Percentiles rank a stretch among this genome's conserved stretches.
These are phyloP conservation scores for Fusarium oligoseptatum DNA, from an alignment of 2,329 filamentous ascomycete genomes.

Conservation along the genomic window DNA sequence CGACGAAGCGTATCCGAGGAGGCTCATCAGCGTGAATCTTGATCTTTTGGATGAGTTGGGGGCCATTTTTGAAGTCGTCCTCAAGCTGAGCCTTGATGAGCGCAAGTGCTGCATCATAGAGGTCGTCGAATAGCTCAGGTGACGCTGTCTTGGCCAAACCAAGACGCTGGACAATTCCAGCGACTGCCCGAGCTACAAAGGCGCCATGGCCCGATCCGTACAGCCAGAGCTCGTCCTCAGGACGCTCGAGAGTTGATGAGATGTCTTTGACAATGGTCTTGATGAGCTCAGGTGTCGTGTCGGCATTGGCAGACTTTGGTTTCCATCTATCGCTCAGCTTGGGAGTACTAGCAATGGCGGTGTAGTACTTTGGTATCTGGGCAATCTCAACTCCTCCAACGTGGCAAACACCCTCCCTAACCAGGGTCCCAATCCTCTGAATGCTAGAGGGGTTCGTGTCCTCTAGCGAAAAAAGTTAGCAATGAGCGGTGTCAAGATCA, in stretches of 20 bases:
- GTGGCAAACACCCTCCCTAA: constrained; percentile 28
- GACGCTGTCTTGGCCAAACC: constrained; percentile 22
- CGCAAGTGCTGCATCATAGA: constrained; percentile 30
- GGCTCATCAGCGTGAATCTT: constrained; percentile 16
- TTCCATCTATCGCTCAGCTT: constrained; percentile 35
- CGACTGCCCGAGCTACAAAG: constrained; percentile 40
- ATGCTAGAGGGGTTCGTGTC: constrained; percentile 38
- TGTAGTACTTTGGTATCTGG: constrained; percentile 39
- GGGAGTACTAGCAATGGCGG: constrained; percentile 6
- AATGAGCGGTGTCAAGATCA: not conserved
- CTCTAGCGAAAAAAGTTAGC: constrained; percentile 26
- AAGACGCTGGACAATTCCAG: constrained; percentile 39
- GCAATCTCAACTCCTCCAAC: constrained; percentile 13
- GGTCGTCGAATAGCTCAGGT: constrained; percentile 29
- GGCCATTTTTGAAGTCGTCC: constrained; percentile 36
- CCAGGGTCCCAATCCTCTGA: constrained; percentile 32
- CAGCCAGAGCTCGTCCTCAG: constrained; percentile 43
- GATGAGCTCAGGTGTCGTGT: constrained; percentile 35
- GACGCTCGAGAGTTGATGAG: constrained; percentile 22
- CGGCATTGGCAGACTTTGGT: constrained; percentile 16
- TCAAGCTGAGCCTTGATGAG: constrained; percentile 41
- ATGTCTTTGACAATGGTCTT: constrained; percentile 39
- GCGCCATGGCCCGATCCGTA: constrained; percentile 43
- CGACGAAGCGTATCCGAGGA: constrained; percentile 42
- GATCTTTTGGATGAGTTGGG: constrained; percentile 26